These are phyloP conservation scores for Gentiana straminea DNA, from an alignment of 257 asterid genomes.

Conservation along the genomic window DNA sequence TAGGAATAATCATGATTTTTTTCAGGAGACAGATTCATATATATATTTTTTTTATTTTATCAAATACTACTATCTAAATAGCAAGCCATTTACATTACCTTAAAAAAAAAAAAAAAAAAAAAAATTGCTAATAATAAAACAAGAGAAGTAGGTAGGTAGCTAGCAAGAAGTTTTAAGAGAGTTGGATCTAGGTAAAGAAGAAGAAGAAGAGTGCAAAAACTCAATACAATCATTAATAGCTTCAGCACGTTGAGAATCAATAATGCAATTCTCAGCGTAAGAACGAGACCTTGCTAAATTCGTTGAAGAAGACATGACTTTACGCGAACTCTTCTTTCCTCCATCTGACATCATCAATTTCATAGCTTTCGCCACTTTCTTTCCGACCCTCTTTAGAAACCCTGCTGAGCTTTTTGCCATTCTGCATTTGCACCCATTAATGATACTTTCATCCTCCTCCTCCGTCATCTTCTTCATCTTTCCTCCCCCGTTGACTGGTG, in stretches of 20 bases:
- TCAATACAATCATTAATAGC: constrained; percentile 90
- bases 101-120: too few species aligned
- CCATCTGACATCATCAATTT: constrained; percentile 16
- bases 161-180: constrained; percentile 52
- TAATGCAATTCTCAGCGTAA: constrained; percentile 46
- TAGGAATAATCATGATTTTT: too few species aligned
- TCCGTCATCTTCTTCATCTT: background rate
- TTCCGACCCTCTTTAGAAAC: constrained; percentile 44
- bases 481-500: constrained; percentile 6
- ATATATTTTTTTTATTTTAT: background rate
- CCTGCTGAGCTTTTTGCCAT: constrained; percentile 25
- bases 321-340: constrained; percentile 35
- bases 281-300: constrained; percentile 62
- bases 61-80: background rate
- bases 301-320: constrained; percentile 39
- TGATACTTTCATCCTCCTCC: too few species aligned
- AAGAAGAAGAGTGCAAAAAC: constrained; percentile 60
- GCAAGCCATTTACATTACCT: too few species aligned
- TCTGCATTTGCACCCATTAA: constrained; percentile 3
- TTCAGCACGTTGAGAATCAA: constrained; percentile 77
- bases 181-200: constrained; percentile 52
- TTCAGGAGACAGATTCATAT: too few species aligned
- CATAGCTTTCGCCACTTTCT: constrained; percentile 41
- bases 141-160: background rate
- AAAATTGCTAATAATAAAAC: background rate